phyloP scores from a whole-genome alignment of 768 basidiomycete species.

The Ramaria sp. region DNA sequence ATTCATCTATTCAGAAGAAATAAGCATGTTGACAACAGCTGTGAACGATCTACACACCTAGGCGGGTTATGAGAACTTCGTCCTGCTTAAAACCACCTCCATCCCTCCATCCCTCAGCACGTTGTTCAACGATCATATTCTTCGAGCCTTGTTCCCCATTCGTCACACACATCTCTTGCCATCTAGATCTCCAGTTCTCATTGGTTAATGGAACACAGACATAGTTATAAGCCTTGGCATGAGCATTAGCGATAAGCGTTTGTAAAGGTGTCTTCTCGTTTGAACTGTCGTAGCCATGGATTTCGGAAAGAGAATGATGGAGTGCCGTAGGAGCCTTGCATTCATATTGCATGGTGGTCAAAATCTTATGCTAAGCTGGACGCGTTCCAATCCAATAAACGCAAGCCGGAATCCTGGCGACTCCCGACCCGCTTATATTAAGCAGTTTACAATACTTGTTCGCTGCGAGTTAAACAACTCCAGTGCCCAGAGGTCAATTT shows the following conservation, averaged over 20 bases:
- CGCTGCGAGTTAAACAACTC: too few relatives aligned
- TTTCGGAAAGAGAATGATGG: neutral
- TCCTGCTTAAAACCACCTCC: slow-evolving; percentile 67
- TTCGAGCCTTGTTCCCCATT: slow-evolving; percentile 28
- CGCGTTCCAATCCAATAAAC: too few relatives aligned
- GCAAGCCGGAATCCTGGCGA: too few relatives aligned
- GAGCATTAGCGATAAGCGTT: slow-evolving; percentile 37
- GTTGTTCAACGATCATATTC: slow-evolving; percentile 37
- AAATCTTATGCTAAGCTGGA: neutral
- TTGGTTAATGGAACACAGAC: slow-evolving; percentile 87
- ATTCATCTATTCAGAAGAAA: slow-evolving; percentile 43
- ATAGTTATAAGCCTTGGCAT: slow-evolving; percentile 57
- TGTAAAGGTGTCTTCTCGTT: neutral
- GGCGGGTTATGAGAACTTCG: slow-evolving; percentile 81
- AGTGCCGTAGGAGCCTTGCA: slow-evolving; percentile 3
- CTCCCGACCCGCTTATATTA: too few relatives aligned
- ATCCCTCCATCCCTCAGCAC: slow-evolving; percentile 81
- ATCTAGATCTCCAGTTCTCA: slow-evolving; percentile 73
- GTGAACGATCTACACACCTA: slow-evolving; percentile 38
- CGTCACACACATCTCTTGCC: slow-evolving; percentile 78
- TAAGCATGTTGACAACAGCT: neutral
- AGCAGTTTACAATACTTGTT: too few relatives aligned
- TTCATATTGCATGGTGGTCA: slow-evolving; percentile 4
- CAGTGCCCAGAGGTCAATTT: neutral
- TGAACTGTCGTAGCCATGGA: neutral